A percentile compares a stretch with the other conserved stretches of the same genome.
phyloP scores from a whole-genome alignment of 2,329 filamentous ascomycete genomes.

The Fusarium tuaranense region DNA sequence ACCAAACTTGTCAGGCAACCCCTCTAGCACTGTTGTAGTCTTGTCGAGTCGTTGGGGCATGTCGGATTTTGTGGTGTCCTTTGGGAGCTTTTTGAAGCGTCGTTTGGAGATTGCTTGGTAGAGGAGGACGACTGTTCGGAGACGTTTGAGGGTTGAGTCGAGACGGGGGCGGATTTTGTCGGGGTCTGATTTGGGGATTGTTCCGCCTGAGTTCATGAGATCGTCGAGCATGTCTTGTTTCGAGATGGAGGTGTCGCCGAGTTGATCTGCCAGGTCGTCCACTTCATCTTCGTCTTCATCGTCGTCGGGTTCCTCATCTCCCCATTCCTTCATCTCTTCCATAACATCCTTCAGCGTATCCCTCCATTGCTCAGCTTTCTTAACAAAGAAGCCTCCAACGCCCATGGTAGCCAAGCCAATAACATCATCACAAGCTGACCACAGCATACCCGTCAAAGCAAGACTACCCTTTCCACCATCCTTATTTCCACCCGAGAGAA shows the following conservation, averaged over 20 bases:
- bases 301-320: constrained; percentile 75
- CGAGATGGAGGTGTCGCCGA: constrained; percentile 47
- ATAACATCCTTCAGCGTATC: constrained; percentile 85
- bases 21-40: constrained; percentile 66
- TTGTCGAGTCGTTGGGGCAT: constrained; percentile 64
- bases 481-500: constrained; percentile 50
- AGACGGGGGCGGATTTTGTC: constrained; percentile 74
- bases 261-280: constrained; percentile 53
- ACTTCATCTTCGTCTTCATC: constrained; percentile 63
- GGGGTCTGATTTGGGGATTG: constrained; percentile 73
- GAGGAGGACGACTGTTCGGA: constrained; percentile 75
- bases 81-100: constrained; percentile 70
- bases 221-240: constrained; percentile 74
- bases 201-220: constrained; percentile 71
- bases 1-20: constrained; percentile 75
- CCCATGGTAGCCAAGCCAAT: constrained; percentile 73
- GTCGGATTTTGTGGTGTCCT: constrained; percentile 44
- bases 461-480: constrained; percentile 64
- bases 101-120: constrained; percentile 78
- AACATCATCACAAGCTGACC: constrained; percentile 84
- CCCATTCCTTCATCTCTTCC: constrained; percentile 89
- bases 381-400: constrained; percentile 75
- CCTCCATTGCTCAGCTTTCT: constrained; percentile 78
- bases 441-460: constrained; percentile 80
- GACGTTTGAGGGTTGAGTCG: constrained; percentile 70